Conservation (phyloP, 1,139 yeast species). For the Pichia sp. region DNA sequence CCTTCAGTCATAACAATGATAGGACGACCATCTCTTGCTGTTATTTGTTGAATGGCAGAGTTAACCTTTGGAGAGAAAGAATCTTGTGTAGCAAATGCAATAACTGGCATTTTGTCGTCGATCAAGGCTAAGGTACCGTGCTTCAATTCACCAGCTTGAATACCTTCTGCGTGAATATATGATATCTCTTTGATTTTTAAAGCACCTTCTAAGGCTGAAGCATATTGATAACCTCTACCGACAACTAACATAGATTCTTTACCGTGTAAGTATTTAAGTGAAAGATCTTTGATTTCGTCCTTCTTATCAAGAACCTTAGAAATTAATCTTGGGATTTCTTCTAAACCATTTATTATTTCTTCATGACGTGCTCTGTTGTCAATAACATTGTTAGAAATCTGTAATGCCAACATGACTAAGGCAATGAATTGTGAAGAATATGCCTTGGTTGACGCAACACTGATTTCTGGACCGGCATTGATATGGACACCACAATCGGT, state of each 20-base stretch:
- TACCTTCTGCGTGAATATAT: conserved; percentile 99
- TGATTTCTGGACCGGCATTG: conserved; percentile 99
- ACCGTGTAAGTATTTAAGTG: conserved; percentile 67
- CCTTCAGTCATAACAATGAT: conserved; percentile 91
- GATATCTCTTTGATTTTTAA: conserved; percentile 97
- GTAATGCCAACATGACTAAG: conserved; percentile 93
- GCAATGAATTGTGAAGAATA: conserved; percentile 99
- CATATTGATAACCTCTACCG: conserved; percentile 98
- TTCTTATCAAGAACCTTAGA: conserved; percentile 73
- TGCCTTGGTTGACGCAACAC: conserved; percentile 99
- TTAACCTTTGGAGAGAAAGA: conserved; percentile 95
- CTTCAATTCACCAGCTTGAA: conserved; percentile 97
- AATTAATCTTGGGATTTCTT: conserved; percentile 83
- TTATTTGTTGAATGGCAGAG: conserved; percentile 95
- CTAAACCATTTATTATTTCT: conserved; percentile 86
- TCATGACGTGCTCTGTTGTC: conserved; percentile 73
- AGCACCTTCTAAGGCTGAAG: conserved; percentile 98
- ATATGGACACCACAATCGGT: conserved; percentile 99
- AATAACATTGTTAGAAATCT: conserved; percentile 87
- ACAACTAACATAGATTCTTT: conserved; percentile 87
- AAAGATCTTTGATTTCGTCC: conserved; percentile 69
- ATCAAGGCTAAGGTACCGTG: conserved; percentile 98
- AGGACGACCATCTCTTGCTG: conserved; percentile 97
- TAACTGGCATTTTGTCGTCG: conserved; percentile 89
- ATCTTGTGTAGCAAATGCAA: conserved; percentile 97